Conservation (phyloP, 2,329 filamentous ascomycete genomes). For the Neoscytalidium dimidiatum region DNA sequence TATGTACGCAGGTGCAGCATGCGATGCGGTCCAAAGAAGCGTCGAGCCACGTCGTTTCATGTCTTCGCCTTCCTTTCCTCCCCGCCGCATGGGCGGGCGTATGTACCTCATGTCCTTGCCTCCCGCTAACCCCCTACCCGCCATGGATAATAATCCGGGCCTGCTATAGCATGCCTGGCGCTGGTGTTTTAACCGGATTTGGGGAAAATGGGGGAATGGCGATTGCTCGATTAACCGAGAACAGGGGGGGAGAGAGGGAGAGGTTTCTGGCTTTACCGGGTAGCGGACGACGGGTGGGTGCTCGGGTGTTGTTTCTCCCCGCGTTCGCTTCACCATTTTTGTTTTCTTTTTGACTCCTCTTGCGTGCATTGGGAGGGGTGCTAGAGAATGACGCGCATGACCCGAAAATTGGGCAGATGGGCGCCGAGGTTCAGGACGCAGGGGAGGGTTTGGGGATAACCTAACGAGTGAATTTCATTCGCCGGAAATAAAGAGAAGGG, state of each 20-base stretch:
- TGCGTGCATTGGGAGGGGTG: not conserved
- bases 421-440: not conserved
- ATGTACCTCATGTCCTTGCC: not conserved
- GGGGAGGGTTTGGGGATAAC: not conserved
- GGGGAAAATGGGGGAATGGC: not conserved
- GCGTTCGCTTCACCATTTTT: not conserved
- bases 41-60: not conserved
- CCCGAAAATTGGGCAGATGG: not conserved
- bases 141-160: not conserved
- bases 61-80: not conserved
- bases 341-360: not conserved
- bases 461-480: not conserved
- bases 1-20: not conserved
- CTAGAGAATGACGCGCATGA: slow-evolving; percentile 1
- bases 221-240: not conserved
- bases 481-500: not conserved
- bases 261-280: not conserved
- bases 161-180: not conserved
- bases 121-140: not conserved
- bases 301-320: not conserved
- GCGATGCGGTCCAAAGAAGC: not conserved
- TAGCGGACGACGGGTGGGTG: not conserved
- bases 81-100: not conserved
- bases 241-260: not conserved
- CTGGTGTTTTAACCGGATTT: not conserved